Evolutionary conservation across 208 protist species (phyloP).

Genomic region (Trypanosomatidae sp.): DNA sequence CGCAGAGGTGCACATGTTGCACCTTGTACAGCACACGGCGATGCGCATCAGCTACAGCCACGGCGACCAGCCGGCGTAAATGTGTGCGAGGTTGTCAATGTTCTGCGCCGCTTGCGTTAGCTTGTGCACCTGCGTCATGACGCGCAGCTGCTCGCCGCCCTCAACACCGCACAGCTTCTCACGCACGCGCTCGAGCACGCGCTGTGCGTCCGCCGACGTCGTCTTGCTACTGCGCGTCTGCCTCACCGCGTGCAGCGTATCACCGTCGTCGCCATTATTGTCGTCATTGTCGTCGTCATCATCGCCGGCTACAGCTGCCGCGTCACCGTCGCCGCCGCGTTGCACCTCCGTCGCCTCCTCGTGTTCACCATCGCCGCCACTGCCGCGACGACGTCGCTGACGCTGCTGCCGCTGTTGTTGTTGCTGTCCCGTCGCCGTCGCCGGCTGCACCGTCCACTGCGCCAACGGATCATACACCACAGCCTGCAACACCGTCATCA

Average conservation of each 20-base stretch:
- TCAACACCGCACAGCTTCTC: conserved; percentile 84
- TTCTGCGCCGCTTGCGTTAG: conserved; percentile 55
- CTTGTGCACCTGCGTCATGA: conserved; percentile 50
- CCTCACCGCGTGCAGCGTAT: too few relatives aligned
- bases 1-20: too few relatives aligned
- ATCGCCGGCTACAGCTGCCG: not conserved
- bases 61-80: conserved; percentile 78
- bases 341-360: not conserved
- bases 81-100: conserved; percentile 33
- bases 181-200: conserved; percentile 54
- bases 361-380: not conserved
- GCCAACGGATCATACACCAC: conserved; percentile 95
- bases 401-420: too few relatives aligned
- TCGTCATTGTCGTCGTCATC: not conserved
- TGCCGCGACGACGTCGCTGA: conserved; percentile 5
- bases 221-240: not conserved
- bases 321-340: conserved; percentile 8
- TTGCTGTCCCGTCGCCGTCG: not conserved
- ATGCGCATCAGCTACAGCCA: conserved; percentile 32
- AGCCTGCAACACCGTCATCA: conserved; percentile 87
- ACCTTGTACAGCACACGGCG: not conserved
- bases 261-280: not conserved
- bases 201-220: conserved; percentile 48
- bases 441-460: conserved; percentile 56
- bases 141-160: conserved; percentile 37